These are phyloP conservation scores for Schwanniomyces sp. DNA, from an alignment of 805 yeast species.

Conservation along the genomic window DNA sequence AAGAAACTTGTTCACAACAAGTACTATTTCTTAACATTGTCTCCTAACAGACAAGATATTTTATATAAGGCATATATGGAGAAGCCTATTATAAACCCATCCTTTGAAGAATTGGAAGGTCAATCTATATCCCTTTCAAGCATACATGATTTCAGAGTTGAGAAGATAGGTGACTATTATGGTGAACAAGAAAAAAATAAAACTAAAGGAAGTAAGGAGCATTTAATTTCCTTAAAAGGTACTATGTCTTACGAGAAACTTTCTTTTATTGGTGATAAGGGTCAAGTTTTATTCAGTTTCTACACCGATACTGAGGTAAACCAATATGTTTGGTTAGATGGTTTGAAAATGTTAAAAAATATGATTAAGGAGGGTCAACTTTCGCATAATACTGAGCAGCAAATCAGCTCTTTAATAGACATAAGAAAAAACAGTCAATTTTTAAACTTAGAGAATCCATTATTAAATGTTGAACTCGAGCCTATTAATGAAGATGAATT, in stretches of 20 bases:
- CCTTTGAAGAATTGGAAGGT: conserved; percentile 57
- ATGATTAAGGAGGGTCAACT: conserved; percentile 29
- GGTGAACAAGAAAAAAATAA: conserved; percentile 44
- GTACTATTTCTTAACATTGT: conserved; percentile 57
- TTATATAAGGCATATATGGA: conserved; percentile 59
- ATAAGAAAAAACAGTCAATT: conserved; percentile 42
- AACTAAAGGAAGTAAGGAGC: conserved; percentile 24
- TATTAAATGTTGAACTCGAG: conserved; percentile 10
- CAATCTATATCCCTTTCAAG: conserved; percentile 51
- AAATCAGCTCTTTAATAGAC: conserved; percentile 31
- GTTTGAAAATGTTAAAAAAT: conserved; percentile 53
- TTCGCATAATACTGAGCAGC: conserved; percentile 37
- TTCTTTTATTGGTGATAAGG: conserved; percentile 44
- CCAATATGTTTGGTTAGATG: conserved; percentile 77
- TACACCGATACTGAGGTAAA: conserved; percentile 70
- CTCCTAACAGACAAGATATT: conserved; percentile 64
- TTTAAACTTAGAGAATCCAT: conserved; percentile 30
- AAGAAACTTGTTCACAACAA: conserved; percentile 23
- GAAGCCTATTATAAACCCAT: conserved; percentile 50
- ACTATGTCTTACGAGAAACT: conserved; percentile 59
- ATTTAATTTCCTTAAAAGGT: conserved; percentile 55
- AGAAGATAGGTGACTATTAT: conserved; percentile 40
- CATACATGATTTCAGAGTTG: conserved; percentile 50
- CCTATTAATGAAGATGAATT: conserved; percentile 25
- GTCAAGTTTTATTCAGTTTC: conserved; percentile 51